phyloP scores from a whole-genome alignment of 352 stramenopile genomes.

The Phytophthora nicotianae region DNA sequence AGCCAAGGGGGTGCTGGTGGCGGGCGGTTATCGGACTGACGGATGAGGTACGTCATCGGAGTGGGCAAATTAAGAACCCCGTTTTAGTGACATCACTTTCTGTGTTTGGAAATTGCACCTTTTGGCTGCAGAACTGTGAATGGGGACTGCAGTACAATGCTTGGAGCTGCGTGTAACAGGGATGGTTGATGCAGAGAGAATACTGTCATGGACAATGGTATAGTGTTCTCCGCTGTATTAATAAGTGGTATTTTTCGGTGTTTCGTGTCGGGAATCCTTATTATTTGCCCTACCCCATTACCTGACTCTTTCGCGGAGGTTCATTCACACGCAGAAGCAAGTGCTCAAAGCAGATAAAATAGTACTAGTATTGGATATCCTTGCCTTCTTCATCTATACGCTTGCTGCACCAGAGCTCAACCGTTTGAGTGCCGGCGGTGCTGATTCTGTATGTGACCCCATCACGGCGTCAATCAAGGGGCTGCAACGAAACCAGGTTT shows the following conservation, averaged over 20 bases:
- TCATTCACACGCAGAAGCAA: neutral
- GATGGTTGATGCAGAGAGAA: no score
- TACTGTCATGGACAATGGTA: no score
- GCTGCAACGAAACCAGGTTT: slow-evolving; percentile 5
- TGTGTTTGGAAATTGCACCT: neutral
- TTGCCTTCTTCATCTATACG: no score
- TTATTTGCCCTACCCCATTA: slow-evolving; percentile 25
- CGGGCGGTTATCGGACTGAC: slow-evolving; percentile 7
- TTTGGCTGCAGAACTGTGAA: neutral
- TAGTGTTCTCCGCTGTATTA: no score
- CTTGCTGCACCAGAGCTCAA: neutral
- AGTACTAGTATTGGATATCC: no score
- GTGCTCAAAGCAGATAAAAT: neutral
- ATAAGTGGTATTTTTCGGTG: neutral
- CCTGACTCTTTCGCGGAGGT: slow-evolving; percentile 24
- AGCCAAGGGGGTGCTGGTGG: neutral
- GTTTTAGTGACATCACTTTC: neutral
- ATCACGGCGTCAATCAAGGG: slow-evolving; percentile 16
- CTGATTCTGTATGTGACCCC: slow-evolving; percentile 14
- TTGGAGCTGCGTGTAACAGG: no score
- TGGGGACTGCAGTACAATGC: no score
- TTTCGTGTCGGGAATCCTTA: neutral
- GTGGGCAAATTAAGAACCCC: neutral
- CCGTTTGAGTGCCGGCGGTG: slow-evolving; percentile 10
- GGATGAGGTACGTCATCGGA: slow-evolving; percentile 6